Evolutionary conservation across 768 basidiomycete species (phyloP).

Genomic region (Hygrocybe coccinea): DNA sequence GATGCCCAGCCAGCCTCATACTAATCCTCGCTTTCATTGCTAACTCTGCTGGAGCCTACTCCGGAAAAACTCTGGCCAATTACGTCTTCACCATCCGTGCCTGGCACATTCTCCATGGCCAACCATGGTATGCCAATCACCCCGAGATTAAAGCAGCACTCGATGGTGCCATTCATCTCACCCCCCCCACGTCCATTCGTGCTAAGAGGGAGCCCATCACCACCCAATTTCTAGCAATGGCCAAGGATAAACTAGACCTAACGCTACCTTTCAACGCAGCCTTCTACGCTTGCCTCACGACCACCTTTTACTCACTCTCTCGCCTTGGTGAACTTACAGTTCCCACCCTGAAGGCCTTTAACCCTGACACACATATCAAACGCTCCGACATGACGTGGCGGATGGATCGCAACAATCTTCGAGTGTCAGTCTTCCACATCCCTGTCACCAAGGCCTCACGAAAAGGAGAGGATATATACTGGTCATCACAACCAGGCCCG

Average conservation of each 20-base stretch:
- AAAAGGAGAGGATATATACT: constrained; percentile 30
- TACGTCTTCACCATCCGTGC: constrained; percentile 37
- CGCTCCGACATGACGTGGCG: constrained; percentile 13
- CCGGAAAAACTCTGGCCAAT: constrained; percentile 32
- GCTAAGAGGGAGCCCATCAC: constrained; percentile 30
- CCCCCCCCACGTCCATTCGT: constrained; percentile 29
- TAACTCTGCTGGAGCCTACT: constrained; percentile 27
- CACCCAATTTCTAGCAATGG: constrained; percentile 14
- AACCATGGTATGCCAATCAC: constrained; percentile 26
- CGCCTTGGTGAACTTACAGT: constrained; percentile 38
- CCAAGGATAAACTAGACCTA: constrained; percentile 24
- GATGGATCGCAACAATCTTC: constrained; percentile 19
- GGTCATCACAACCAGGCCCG: constrained; percentile 24
- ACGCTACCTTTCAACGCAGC: constrained; percentile 31
- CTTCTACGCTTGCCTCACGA: constrained; percentile 35
- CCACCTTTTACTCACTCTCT: constrained; percentile 33
- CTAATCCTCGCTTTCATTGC: constrained; percentile 31
- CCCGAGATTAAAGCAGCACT: constrained; percentile 26
- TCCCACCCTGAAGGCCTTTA: constrained; percentile 25
- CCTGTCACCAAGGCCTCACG: constrained; percentile 20
- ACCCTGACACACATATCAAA: constrained; percentile 28
- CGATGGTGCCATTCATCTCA: constrained; percentile 23
- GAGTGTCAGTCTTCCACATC: constrained; percentile 20
- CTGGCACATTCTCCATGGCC: constrained; percentile 44
- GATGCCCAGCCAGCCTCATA: constrained; percentile 22